Conservation (phyloP, 2,329 filamentous ascomycete species). For the Aureobasidium zeae region DNA sequence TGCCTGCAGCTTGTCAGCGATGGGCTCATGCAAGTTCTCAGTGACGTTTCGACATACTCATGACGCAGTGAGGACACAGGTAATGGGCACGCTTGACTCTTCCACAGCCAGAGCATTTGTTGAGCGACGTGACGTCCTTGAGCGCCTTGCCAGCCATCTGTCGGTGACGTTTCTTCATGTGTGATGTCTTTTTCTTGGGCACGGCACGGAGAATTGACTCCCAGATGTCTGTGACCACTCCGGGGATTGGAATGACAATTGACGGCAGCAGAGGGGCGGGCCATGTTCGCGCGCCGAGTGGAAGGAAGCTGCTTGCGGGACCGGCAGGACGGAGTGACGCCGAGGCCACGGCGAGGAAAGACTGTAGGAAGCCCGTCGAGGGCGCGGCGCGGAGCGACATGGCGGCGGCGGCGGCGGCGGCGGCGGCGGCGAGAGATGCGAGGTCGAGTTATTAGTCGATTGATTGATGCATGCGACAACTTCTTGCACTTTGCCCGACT, state of each 20-base stretch:
- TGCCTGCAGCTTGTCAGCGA: slow-evolving; percentile 20
- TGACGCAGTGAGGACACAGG: slow-evolving; percentile 77
- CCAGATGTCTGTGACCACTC: slow-evolving; percentile 75
- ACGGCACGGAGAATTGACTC: slow-evolving; percentile 85
- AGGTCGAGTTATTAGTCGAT: not conserved
- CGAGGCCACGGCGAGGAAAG: slow-evolving; percentile 46
- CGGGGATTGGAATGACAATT: slow-evolving; percentile 56
- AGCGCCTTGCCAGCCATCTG: slow-evolving; percentile 93
- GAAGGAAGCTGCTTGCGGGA: slow-evolving; percentile 37
- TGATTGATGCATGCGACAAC: not conserved
- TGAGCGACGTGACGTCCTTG: slow-evolving; percentile 79
- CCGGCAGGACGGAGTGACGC: slow-evolving; percentile 32
- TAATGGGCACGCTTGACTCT: slow-evolving; percentile 79
- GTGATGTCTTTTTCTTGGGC: slow-evolving; percentile 97
- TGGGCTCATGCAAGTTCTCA: no score
- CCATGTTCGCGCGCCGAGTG: slow-evolving; percentile 35
- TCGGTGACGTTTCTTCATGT: slow-evolving; percentile 86
- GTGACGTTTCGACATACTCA: slow-evolving; percentile 50
- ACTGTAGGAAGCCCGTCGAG: slow-evolving; percentile 35
- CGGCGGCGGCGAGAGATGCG: not conserved
- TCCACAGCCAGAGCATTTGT: slow-evolving; percentile 83
- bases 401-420: no score
- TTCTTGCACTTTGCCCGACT: slow-evolving; percentile 8
- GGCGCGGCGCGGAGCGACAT: slow-evolving; percentile 34
- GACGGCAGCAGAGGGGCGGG: slow-evolving; percentile 46